Percentiles rank a stretch among this genome's conserved stretches.
These are phyloP conservation scores for Trametes meyenii DNA, from an alignment of 768 basidiomycete species.

Conservation along the genomic window DNA sequence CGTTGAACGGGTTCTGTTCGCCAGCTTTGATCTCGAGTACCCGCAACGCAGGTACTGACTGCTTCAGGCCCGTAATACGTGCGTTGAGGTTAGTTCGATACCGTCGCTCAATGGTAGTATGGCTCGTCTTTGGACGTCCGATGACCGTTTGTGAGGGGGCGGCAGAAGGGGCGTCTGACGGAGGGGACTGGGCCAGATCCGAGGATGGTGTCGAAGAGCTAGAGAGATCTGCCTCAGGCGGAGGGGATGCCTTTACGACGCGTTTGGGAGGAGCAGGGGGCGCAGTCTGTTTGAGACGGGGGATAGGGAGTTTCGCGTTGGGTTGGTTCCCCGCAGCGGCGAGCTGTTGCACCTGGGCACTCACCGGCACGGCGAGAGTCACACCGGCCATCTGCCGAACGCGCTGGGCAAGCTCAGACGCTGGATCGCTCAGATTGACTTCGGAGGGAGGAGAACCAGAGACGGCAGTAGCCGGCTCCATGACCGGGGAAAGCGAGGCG, in stretches of 20 bases:
- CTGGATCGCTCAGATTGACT: slow-evolving; percentile 33
- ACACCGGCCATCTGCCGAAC: slow-evolving; percentile 43
- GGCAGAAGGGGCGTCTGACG: slow-evolving; percentile 19
- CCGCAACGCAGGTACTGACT: slow-evolving; percentile 82
- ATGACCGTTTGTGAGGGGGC: slow-evolving; percentile 28
- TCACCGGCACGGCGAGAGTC: slow-evolving; percentile 42
- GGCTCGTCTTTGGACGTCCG: slow-evolving; percentile 77
- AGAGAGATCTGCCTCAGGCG: slow-evolving; percentile 28
- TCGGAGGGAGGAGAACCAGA: slow-evolving; percentile 29
- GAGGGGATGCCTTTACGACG: slow-evolving; percentile 22
- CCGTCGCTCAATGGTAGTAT: slow-evolving; percentile 86
- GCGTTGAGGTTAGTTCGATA: slow-evolving; percentile 90
- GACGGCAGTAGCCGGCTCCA: slow-evolving; percentile 41
- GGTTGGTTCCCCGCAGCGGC: slow-evolving; percentile 32
- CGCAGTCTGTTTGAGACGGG: slow-evolving; percentile 54
- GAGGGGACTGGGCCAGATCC: slow-evolving; percentile 20
- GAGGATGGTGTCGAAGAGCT: slow-evolving; percentile 43
- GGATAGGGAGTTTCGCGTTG: slow-evolving; percentile 44
- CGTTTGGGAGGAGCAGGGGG: slow-evolving; percentile 41
- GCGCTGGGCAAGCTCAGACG: slow-evolving; percentile 40
- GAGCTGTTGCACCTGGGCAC: slow-evolving; percentile 37
- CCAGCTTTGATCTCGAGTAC: slow-evolving; percentile 63
- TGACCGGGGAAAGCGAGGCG: slow-evolving; percentile 53
- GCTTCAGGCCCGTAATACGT: slow-evolving; percentile 77
- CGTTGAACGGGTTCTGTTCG: slow-evolving; percentile 34